These are phyloP conservation scores for Russula sp. DNA, from an alignment of 768 basidiomycete genomes.

Conservation along the genomic window DNA sequence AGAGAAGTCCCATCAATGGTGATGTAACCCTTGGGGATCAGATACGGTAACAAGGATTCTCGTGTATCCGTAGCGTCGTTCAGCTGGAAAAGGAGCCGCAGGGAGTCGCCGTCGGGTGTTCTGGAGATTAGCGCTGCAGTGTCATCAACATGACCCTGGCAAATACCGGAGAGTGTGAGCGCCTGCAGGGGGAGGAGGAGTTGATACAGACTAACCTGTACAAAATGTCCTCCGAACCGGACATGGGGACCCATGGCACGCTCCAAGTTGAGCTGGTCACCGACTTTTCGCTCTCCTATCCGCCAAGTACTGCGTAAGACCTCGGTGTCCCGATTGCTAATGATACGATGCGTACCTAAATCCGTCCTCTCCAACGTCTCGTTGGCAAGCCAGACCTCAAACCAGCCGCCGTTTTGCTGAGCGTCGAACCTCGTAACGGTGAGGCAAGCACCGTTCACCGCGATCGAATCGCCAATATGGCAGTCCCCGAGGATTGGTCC, in stretches of 20 bases:
- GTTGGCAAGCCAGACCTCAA: constrained; percentile 93
- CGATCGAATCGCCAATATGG: constrained; percentile 91
- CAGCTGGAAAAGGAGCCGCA: constrained; percentile 79
- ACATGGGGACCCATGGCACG: constrained; percentile 90
- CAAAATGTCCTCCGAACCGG: constrained; percentile 95
- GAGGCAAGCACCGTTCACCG: constrained; percentile 75
- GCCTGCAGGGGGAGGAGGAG: background rate
- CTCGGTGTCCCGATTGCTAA: background rate
- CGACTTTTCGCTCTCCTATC: constrained; percentile 71
- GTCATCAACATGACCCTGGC: constrained; percentile 88
- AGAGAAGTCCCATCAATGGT: constrained; percentile 93
- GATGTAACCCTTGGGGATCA: constrained; percentile 93
- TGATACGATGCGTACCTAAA: constrained; percentile 55
- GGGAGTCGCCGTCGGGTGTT: constrained; percentile 78
- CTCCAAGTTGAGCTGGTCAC: constrained; percentile 86
- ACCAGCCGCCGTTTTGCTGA: constrained; percentile 64
- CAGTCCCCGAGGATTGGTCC: constrained; percentile 81
- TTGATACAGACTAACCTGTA: constrained; percentile 61
- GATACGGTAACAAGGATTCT: constrained; percentile 69
- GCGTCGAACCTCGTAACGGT: constrained; percentile 85
- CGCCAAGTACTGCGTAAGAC: constrained; percentile 10
- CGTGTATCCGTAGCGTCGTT: constrained; percentile 54
- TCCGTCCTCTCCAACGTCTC: constrained; percentile 92
- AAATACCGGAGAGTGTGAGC: background rate
- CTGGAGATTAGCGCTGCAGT: constrained; percentile 73